Evolutionary conservation across 2,329 filamentous ascomycete species (phyloP).

Genomic region (Fulvia fulva): DNA sequence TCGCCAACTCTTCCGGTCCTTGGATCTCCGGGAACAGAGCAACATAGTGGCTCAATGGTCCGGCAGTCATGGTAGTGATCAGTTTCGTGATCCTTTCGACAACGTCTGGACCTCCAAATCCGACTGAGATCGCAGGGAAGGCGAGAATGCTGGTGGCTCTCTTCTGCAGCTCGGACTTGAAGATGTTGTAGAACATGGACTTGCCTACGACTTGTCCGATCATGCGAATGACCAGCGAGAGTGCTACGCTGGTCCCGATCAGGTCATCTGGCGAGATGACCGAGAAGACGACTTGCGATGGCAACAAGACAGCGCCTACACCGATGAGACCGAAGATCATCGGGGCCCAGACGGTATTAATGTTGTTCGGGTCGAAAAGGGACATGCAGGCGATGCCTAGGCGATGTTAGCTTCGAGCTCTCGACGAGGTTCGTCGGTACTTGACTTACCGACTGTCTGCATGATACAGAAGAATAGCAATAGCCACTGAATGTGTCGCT

Average conservation of each 20-base stretch:
- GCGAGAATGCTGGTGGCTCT: slow-evolving; percentile 49
- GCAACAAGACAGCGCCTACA: slow-evolving; percentile 64
- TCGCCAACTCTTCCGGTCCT: slow-evolving; percentile 5
- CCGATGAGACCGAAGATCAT: slow-evolving; percentile 58
- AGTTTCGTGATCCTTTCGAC: slow-evolving; percentile 9
- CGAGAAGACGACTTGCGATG: slow-evolving; percentile 61
- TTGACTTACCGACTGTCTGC: slow-evolving; percentile 55
- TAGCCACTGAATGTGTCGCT: slow-evolving; percentile 55
- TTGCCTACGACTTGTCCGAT: slow-evolving; percentile 58
- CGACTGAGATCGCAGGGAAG: slow-evolving; percentile 15
- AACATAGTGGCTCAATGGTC: slow-evolving; percentile 13
- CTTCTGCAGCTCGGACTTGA: slow-evolving; percentile 42
- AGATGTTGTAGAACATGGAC: slow-evolving; percentile 48
- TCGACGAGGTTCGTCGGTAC: background rate
- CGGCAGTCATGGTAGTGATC: slow-evolving; percentile 15
- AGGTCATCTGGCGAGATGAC: slow-evolving; percentile 66
- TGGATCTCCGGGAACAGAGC: slow-evolving; percentile 18
- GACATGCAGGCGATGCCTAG: slow-evolving; percentile 24
- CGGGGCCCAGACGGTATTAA: slow-evolving; percentile 38
- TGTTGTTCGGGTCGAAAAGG: slow-evolving; percentile 20
- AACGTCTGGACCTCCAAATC: background rate
- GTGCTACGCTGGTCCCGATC: slow-evolving; percentile 63
- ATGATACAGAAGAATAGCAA: slow-evolving; percentile 57
- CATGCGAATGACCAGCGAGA: slow-evolving; percentile 63
- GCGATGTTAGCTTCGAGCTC: background rate